Conservation (phyloP, 768 basidiomycete genomes). For the Leccinum variicolor region DNA sequence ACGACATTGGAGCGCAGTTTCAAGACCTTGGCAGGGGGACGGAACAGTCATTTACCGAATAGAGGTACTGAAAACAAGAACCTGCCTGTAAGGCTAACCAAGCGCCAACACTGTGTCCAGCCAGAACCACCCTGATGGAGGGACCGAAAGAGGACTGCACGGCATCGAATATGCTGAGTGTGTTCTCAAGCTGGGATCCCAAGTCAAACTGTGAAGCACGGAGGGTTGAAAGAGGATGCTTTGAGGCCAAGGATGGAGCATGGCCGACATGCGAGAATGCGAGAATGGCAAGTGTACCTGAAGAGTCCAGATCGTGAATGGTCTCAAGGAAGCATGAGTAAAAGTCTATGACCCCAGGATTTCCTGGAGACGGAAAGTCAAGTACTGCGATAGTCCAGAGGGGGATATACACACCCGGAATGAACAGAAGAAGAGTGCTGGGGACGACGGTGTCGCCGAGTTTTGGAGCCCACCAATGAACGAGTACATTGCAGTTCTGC, state of each 20-base stretch:
- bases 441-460: slow-evolving; percentile 2
- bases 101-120: slow-evolving; percentile 70
- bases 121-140: slow-evolving; percentile 41
- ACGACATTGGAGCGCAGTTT: slow-evolving; percentile 41
- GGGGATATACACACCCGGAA: slow-evolving; percentile 38
- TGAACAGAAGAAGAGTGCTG: slow-evolving; percentile 43
- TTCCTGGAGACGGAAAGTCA: slow-evolving; percentile 31
- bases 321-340: slow-evolving; percentile 62
- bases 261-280: slow-evolving; percentile 66
- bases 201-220: slow-evolving; percentile 34
- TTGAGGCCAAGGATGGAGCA: slow-evolving; percentile 36
- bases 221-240: slow-evolving; percentile 4
- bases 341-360: slow-evolving; percentile 63
- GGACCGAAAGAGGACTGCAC: slow-evolving; percentile 31
- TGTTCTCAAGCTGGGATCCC: slow-evolving; percentile 49
- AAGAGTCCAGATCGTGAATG: slow-evolving; percentile 38
- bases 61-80: background rate
- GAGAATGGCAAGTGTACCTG: slow-evolving; percentile 47
- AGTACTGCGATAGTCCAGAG: background rate
- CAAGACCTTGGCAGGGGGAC: slow-evolving; percentile 39
- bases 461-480: slow-evolving; percentile 50
- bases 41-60: background rate
- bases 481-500: slow-evolving; percentile 31
- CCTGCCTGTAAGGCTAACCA: slow-evolving; percentile 65
- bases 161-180: slow-evolving; percentile 52